Evolutionary conservation across 139 green algal genomes (phyloP).

Genomic region (Volvox reticuliferus): DNA sequence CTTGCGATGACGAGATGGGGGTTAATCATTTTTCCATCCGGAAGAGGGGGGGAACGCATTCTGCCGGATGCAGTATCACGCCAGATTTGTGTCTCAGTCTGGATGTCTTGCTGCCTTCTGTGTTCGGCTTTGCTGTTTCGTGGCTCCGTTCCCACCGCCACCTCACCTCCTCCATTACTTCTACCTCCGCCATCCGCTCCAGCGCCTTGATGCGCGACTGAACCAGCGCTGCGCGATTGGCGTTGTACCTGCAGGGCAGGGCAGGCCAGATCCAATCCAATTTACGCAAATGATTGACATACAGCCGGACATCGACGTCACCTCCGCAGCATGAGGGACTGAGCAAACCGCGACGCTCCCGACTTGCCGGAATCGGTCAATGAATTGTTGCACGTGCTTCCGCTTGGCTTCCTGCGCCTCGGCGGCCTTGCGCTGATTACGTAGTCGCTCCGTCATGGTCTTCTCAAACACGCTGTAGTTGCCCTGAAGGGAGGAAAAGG

Average conservation of each 20-base stretch:
- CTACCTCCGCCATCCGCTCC: conserved; percentile 86
- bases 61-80: too few relatives aligned
- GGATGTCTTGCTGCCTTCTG: too few relatives aligned
- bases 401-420: conserved; percentile 78
- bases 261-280: background rate
- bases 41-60: too few relatives aligned
- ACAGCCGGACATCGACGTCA: too few relatives aligned
- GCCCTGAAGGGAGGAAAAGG: conserved; percentile 69
- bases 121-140: too few relatives aligned
- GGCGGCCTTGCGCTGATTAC: conserved; percentile 74
- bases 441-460: conserved; percentile 73
- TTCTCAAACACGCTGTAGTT: conserved; percentile 92
- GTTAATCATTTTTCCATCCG: too few relatives aligned
- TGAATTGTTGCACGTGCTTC: conserved; percentile 91
- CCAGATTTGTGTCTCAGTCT: too few relatives aligned
- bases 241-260: conserved; percentile 79
- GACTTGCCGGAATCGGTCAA: conserved; percentile 87
- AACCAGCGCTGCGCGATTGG: conserved; percentile 91
- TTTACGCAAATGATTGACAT: too few relatives aligned
- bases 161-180: conserved; percentile 56
- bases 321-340: background rate
- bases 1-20: too few relatives aligned
- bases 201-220: conserved; percentile 96
- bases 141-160: background rate
- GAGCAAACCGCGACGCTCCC: too few relatives aligned